Base-by-base conservation (phyloP, 805 yeast species). In the Candida hungchunana region DNA sequence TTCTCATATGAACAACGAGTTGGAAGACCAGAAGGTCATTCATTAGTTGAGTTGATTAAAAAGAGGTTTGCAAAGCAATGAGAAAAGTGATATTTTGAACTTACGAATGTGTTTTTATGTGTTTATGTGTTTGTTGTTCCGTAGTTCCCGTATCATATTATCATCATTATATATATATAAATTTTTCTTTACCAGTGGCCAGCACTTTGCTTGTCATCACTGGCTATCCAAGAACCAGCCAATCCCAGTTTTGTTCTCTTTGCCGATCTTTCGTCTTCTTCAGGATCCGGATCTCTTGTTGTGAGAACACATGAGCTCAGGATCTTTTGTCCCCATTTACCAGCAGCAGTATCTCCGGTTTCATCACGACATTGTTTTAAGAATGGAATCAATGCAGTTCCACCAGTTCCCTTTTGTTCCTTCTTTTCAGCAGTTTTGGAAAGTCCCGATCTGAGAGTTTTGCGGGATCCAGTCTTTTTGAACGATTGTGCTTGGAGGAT, bases 341-440 rank as follows among this genome's bases (percentile, higher is more conserved):
- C 90, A 18, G 95, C 96, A 16, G 96, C 96, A 10, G 88, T 77
- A 50, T 83, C 93, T 28, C 95, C 95, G 3, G 96, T 89, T 58
- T 89, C 97, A 62, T 89, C 97, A 59, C 97, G 75, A 49, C 96
- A 90, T 60, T 90, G 97, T 60, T 88, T 89, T 56, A 89, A 70
- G 63, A 89, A 90, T 18, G 96, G 96, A 40, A 89, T 72, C 51
- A 89, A 68, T 1, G 94, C 79, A 0, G 97, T 89, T 29, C 97
- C 97, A 15, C 97, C 97, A 1, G 97, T 89, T 12, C 97, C 97
- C 49, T 77, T 75, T 45, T 73, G 76, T 39, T 74, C 81, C 28
- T 67, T 70, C 40, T 69, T 68, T 29, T 65, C 67, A 43, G 66
- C 70, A 23, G 67, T 56, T 48, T 71, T 75, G 51, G 54, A 66